Evolutionary conservation across 1,284 basidiomycete species (phyloP).

Genomic region (Trichosporon coremiiforme): DNA sequence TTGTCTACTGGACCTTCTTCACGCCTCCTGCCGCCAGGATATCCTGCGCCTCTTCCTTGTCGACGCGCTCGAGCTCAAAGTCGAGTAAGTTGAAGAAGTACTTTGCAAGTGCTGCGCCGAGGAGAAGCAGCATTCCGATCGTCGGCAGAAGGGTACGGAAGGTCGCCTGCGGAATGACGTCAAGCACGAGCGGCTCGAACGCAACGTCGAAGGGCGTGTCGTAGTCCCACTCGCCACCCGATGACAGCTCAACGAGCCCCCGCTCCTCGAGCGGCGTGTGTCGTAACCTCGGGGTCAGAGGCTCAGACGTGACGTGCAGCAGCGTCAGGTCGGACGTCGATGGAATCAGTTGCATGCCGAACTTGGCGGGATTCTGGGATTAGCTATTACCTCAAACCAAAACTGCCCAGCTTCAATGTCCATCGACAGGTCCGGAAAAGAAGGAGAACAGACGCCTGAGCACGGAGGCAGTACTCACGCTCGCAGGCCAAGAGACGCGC

Average conservation of each 20-base stretch:
- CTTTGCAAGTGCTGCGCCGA: background rate
- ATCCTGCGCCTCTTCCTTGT: background rate
- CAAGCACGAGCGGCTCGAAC: constrained; percentile 46
- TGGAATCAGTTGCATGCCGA: constrained; percentile 26
- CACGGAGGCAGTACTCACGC: constrained; percentile 24
- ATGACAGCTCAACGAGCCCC: background rate
- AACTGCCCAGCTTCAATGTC: too few species aligned
- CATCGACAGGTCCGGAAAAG: too few species aligned
- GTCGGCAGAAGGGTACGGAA: constrained; percentile 8
- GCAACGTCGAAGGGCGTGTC: constrained; percentile 38
- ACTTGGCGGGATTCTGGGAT: constrained; percentile 35
- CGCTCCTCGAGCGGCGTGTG: constrained; percentile 26
- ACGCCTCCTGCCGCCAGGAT: background rate
- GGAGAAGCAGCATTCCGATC: background rate
- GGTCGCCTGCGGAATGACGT: constrained; percentile 40
- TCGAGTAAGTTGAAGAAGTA: constrained; percentile 3
- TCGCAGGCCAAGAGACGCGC: constrained; percentile 48
- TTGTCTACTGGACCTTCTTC: background rate
- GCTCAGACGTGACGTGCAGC: constrained; percentile 29
- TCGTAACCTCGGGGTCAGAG: constrained; percentile 37
- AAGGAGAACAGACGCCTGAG: too few species aligned
- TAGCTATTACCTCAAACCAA: background rate
- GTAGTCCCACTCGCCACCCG: constrained; percentile 18
- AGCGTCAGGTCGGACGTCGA: constrained; percentile 17
- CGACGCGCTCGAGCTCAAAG: background rate